Conservation (phyloP, 768 basidiomycete genomes). For the Myochromella boudieri region DNA sequence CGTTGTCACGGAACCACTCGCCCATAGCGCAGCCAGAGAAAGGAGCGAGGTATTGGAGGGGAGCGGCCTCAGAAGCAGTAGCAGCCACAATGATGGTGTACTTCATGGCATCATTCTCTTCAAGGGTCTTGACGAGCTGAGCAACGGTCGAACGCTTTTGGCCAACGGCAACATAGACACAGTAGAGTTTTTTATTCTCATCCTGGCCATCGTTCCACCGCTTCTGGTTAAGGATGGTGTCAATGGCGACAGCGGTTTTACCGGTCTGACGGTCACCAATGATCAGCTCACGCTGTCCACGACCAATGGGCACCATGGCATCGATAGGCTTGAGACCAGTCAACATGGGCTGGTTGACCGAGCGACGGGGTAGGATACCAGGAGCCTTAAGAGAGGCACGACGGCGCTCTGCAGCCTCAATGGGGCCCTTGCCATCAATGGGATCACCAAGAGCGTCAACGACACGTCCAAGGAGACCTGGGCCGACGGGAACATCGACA, state of each 20-base stretch:
- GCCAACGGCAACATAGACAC: slow-evolving; percentile 98
- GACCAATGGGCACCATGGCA: slow-evolving; percentile 99
- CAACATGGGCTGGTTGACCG: slow-evolving; percentile 99
- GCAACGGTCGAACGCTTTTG: slow-evolving; percentile 99
- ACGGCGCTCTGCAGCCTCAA: slow-evolving; percentile 89
- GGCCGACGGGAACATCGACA: slow-evolving; percentile 99
- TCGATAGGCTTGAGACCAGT: slow-evolving; percentile 99
- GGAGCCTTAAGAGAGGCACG: slow-evolving; percentile 99
- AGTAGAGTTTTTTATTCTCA: slow-evolving; percentile 98
- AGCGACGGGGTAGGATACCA: slow-evolving; percentile 98
- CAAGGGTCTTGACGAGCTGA: slow-evolving; percentile 98
- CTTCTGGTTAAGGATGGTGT: slow-evolving; percentile 99
- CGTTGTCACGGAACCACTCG: slow-evolving; percentile 99
- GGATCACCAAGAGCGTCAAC: slow-evolving; percentile 99
- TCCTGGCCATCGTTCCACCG: slow-evolving; percentile 98
- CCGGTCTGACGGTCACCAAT: slow-evolving; percentile 99
- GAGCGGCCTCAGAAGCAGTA: slow-evolving; percentile 98
- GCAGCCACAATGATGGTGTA: slow-evolving; percentile 99
- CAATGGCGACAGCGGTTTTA: slow-evolving; percentile 98
- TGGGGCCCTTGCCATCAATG: slow-evolving; percentile 99
- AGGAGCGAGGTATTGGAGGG: slow-evolving; percentile 98
- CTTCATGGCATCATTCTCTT: slow-evolving; percentile 99
- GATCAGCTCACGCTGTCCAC: slow-evolving; percentile 99
- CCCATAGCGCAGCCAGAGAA: slow-evolving; percentile 99
- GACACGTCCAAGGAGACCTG: slow-evolving; percentile 95